Evolutionary conservation across 1,284 basidiomycete genomes (phyloP), one percentile per base, ranked within the genome.

Genomic region (Trichosporon coremiiforme): DNA sequence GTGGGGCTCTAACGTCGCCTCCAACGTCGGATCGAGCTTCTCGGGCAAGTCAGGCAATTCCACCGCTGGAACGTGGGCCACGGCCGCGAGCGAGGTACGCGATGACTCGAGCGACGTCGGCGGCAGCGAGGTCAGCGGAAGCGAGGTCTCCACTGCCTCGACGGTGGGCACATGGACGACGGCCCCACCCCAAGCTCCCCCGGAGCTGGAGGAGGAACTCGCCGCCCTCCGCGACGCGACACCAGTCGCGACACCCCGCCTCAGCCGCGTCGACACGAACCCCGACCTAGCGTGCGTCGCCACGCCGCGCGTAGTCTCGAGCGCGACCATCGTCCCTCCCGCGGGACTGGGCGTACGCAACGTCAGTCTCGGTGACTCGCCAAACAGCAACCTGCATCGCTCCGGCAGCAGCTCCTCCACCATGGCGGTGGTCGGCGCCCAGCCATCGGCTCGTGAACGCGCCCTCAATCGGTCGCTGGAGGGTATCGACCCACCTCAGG

Each of bases 121-220:
- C 57, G 57, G 31, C 6, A 62, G 57, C 31, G 29, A 35, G 31
- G 57, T 62, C 15, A 25, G 25, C 25, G 25, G 25, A 25, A 62
- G 57, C 31, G 29, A 35, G 31, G 57, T 62, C 15, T 62, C 57
- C 10, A 35, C 57, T 10, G 31, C 57, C 29, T 33, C 29, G 15
- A 62, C 57, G 2, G 57, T 62, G 8, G 57, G 57, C 8, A 62
- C 15, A 10, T 62, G 57, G 57, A 62, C 57, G 15, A 62, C 57
- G 12, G 57, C 57, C 2, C 31, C 31, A 4, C 57, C 57, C 31
- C 57, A 62, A 31, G 31, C 20, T 6, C 57, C 57, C 5, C 57
- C 57, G 13, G 57, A 62, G 57, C 12, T 62, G 31, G 57, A 62
- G 57, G 57, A 62, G 57, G 57, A 62, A 29, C 57, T 62, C 31